These are phyloP conservation scores for Rosellinia necatrix DNA, from an alignment of 2,329 filamentous ascomycete genomes.

Conservation along the genomic window DNA sequence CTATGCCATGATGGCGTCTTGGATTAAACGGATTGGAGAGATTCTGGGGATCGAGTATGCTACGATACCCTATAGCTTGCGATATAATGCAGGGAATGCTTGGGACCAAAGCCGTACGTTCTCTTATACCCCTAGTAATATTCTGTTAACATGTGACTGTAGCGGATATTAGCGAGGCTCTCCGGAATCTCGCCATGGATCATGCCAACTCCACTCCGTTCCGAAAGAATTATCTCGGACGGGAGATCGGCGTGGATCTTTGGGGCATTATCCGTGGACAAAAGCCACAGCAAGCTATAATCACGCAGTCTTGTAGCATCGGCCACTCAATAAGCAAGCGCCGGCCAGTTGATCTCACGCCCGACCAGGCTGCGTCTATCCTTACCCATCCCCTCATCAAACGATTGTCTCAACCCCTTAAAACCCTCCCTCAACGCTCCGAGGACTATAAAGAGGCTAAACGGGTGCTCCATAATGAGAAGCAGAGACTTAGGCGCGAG, in stretches of 20 bases:
- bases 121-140: not conserved
- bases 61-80: conserved; percentile 30
- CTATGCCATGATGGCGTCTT: conserved; percentile 29
- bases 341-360: conserved; percentile 25
- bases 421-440: not conserved
- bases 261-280: not conserved
- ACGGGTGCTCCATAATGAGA: not conserved
- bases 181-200: conserved; percentile 10
- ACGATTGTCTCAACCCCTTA: not conserved
- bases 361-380: conserved; percentile 23
- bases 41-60: conserved; percentile 24
- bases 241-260: conserved; percentile 1
- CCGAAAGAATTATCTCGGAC: conserved; percentile 8
- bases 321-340: conserved; percentile 26
- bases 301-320: conserved; percentile 29
- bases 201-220: conserved; percentile 5
- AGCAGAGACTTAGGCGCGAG: not conserved
- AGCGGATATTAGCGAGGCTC: conserved; percentile 12
- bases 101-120: conserved; percentile 32
- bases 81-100: conserved; percentile 29
- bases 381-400: conserved; percentile 15
- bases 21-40: conserved; percentile 29
- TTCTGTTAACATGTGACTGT: not conserved
- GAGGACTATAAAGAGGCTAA: not conserved
- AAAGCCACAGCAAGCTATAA: conserved; percentile 25